A percentile compares a stretch with the other conserved stretches of the same genome.
Evolutionary conservation across 2,329 filamentous ascomycete species (phyloP).

Genomic region (Penicillium sp.): DNA sequence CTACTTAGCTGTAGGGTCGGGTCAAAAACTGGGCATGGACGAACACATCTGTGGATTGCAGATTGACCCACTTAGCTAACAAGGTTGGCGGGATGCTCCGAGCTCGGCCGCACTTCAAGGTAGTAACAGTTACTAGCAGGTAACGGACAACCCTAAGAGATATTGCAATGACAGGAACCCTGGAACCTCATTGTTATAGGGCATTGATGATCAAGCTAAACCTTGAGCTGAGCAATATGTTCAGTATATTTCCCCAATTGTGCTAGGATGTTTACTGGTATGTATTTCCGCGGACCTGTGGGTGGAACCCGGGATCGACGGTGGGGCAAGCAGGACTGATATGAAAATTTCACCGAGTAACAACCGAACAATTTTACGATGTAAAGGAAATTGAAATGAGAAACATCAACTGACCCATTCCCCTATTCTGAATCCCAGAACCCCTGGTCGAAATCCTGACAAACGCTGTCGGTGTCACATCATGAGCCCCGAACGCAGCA

Average conservation of each 20-base stretch:
- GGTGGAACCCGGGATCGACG: neutral
- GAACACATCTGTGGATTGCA: neutral
- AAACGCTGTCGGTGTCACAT: neutral
- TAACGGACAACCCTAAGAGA: too few species aligned
- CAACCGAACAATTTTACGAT: neutral
- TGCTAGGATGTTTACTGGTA: neutral
- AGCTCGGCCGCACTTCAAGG: neutral
- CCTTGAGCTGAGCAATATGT: too few species aligned
- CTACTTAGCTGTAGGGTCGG: too few species aligned
- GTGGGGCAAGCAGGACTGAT: neutral
- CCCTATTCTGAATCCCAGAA: neutral
- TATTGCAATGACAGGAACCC: too few species aligned
- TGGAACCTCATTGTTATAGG: too few species aligned
- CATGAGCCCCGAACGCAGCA: neutral
- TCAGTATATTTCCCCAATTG: too few species aligned
- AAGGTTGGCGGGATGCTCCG: neutral
- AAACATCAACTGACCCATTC: neutral
- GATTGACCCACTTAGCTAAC: neutral
- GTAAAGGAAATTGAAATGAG: neutral
- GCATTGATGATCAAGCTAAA: too few species aligned
- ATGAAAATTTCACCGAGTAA: neutral
- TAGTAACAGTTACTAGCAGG: too few species aligned
- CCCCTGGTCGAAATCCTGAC: neutral
- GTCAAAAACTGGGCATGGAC: too few species aligned
- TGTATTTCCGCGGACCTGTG: neutral